Conservation (phyloP, 164 flowering plant genomes). For the Aristolochia contorta region DNA sequence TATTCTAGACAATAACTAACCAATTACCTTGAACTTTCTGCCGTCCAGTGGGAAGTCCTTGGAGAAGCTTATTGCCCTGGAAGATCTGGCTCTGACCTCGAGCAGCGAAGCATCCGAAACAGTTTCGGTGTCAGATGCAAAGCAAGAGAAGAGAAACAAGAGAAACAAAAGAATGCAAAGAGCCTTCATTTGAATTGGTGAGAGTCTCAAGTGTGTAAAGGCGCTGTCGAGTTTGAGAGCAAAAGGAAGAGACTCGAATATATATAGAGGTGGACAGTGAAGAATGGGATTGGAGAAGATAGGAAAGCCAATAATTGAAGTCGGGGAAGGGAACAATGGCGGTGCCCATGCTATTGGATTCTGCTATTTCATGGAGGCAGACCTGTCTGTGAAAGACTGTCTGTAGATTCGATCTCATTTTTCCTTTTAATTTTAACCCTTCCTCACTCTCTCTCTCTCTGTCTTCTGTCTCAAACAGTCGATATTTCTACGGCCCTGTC, state of each 20-base stretch:
- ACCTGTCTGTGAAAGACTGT: neutral
- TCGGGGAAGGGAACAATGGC: slow-evolving; percentile 21
- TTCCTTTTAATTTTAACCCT: neutral
- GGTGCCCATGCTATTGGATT: slow-evolving; percentile 22
- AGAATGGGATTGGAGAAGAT: slow-evolving; percentile 8
- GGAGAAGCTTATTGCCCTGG: neutral
- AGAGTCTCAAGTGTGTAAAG: neutral
- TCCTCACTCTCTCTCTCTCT: neutral
- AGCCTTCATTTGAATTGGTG: slow-evolving; percentile 21
- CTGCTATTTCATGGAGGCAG: slow-evolving; percentile 7
- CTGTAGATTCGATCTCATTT: slow-evolving; percentile 1
- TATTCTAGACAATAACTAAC: no score
- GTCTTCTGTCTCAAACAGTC: neutral
- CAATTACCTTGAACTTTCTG: slow-evolving; percentile 16
- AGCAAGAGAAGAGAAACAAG: slow-evolving; percentile 13
- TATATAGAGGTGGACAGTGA: slow-evolving; percentile 14
- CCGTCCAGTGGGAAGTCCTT: neutral
- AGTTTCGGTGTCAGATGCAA: slow-evolving; percentile 13
- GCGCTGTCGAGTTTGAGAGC: no score
- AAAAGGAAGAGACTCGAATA: neutral
- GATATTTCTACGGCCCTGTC: no score
- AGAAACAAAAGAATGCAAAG: slow-evolving; percentile 18
- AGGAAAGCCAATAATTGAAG: slow-evolving; percentile 20
- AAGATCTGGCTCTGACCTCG: slow-evolving; percentile 9
- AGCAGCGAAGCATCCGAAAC: slow-evolving; percentile 7